Evolutionary conservation across 352 stramenopile genomes (phyloP).

Genomic region (Globisporangium cederbergense): DNA sequence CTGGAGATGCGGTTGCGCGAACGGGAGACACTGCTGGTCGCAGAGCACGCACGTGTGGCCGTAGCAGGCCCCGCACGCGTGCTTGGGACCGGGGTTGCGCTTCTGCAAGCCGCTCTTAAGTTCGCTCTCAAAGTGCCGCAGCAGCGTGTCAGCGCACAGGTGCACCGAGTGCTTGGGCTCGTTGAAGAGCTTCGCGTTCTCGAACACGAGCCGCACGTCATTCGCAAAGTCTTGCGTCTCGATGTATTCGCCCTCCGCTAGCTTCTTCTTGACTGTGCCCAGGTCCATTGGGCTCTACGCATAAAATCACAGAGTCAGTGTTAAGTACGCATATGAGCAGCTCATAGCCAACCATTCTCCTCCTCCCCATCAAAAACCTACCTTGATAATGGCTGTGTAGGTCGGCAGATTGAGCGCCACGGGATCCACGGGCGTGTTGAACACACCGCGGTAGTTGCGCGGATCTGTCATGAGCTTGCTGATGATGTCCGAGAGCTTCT

Average conservation of each 20-base stretch:
- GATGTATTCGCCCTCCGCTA: slow-evolving; percentile 83
- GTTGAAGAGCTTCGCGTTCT: slow-evolving; percentile 91
- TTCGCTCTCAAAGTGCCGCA: slow-evolving; percentile 63
- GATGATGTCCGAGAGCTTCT: slow-evolving; percentile 62
- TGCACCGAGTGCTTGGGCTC: slow-evolving; percentile 72
- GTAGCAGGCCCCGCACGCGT: slow-evolving; percentile 58
- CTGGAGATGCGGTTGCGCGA: slow-evolving; percentile 61
- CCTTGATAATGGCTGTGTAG: slow-evolving; percentile 62
- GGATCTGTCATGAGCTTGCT: slow-evolving; percentile 70
- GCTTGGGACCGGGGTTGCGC: slow-evolving; percentile 31
- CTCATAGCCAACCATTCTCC: background rate
- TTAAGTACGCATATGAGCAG: background rate
- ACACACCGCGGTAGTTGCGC: slow-evolving; percentile 67
- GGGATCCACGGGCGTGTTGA: slow-evolving; percentile 75
- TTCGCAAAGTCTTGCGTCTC: slow-evolving; percentile 74
- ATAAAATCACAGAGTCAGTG: background rate
- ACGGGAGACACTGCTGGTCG: slow-evolving; percentile 61
- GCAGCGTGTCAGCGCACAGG: slow-evolving; percentile 54
- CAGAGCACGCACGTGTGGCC: slow-evolving; percentile 75
- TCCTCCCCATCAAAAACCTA: slow-evolving; percentile 9
- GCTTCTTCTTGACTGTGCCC: slow-evolving; percentile 79
- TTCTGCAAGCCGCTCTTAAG: slow-evolving; percentile 44
- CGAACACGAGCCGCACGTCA: slow-evolving; percentile 86
- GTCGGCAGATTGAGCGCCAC: slow-evolving; percentile 64
- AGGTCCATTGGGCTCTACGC: slow-evolving; percentile 89